Conservation (phyloP, 495 filamentous ascomycete genomes). For the Trichocladium uniseriatum region DNA sequence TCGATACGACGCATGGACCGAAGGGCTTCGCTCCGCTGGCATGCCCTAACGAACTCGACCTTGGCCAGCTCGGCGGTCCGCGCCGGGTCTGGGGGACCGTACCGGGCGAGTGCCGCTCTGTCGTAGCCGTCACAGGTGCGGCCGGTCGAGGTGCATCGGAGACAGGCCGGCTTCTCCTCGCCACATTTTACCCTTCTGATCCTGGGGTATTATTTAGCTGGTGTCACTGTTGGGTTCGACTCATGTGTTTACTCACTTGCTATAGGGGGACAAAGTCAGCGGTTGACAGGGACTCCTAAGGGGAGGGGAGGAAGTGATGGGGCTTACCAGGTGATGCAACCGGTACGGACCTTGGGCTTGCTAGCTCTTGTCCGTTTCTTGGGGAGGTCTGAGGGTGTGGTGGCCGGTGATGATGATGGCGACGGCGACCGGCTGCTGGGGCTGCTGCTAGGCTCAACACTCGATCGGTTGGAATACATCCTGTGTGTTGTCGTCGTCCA, state of each 20-base stretch:
- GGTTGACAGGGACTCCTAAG: neutral
- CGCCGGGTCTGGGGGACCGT: conserved; percentile 3
- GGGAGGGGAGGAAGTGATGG: neutral
- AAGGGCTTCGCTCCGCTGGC: conserved; percentile 23
- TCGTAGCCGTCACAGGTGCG: conserved; percentile 38
- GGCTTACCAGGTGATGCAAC: conserved; percentile 27
- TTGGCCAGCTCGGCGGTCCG: conserved; percentile 19
- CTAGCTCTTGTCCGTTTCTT: conserved; percentile 26
- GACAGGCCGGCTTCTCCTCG: conserved; percentile 33
- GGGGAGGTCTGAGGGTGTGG: neutral
- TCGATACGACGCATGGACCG: conserved; percentile 29
- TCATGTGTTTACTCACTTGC: conserved; percentile 15
- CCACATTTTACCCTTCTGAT: conserved; percentile 34
- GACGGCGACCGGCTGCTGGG: conserved; percentile 11
- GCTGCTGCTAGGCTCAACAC: conserved; percentile 1
- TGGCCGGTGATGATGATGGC: neutral
- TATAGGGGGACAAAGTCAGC: neutral
- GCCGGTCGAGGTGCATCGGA: conserved; percentile 34
- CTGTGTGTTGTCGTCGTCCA: neutral
- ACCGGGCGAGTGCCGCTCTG: conserved; percentile 16
- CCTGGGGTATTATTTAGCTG: conserved; percentile 4
- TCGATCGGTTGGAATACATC: conserved; percentile 1
- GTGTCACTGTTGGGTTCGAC: neutral
- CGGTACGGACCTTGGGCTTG: conserved; percentile 28
- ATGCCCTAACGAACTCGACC: conserved; percentile 26